Evolutionary conservation across 1,284 basidiomycete genomes (phyloP).

Genomic region (Cryptococcus jaspeensis): DNA sequence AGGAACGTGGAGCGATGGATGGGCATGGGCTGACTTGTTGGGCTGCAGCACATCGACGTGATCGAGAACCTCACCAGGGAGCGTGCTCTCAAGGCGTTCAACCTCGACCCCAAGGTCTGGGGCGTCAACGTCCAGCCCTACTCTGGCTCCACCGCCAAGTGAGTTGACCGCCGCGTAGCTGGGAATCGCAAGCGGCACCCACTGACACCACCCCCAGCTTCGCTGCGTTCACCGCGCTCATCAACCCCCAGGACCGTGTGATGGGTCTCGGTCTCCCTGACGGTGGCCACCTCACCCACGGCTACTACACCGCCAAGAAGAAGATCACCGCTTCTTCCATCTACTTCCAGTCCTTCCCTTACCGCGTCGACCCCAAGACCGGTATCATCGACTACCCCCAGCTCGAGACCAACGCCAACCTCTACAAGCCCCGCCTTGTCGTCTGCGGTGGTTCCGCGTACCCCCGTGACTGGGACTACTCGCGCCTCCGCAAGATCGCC

Average conservation of each 20-base stretch:
- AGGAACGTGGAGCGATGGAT: not conserved
- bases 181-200: not conserved
- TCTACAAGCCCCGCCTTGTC: conserved; percentile 94
- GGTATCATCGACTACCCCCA: conserved; percentile 89
- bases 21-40: not conserved
- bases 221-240: conserved; percentile 92
- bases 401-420: conserved; percentile 82
- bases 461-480: conserved; percentile 98
- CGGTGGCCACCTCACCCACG: conserved; percentile 97
- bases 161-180: conserved; percentile 41
- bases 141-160: conserved; percentile 92
- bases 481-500: conserved; percentile 73
- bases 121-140: conserved; percentile 99
- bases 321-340: conserved; percentile 99
- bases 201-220: conserved; percentile 63
- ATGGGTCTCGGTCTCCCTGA: conserved; percentile 99
- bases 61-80: conserved; percentile 93
- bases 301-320: conserved; percentile 98
- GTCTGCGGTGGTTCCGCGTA: conserved; percentile 99
- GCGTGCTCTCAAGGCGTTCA: conserved; percentile 94
- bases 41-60: conserved; percentile 75
- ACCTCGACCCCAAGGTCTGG: conserved; percentile 87
- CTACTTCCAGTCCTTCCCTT: conserved; percentile 99
- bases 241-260: conserved; percentile 96
- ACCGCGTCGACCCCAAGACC: conserved; percentile 78